These are phyloP conservation scores for Calcarisporium arbuscula DNA, from an alignment of 2,329 filamentous ascomycete species.

Conservation along the genomic window DNA sequence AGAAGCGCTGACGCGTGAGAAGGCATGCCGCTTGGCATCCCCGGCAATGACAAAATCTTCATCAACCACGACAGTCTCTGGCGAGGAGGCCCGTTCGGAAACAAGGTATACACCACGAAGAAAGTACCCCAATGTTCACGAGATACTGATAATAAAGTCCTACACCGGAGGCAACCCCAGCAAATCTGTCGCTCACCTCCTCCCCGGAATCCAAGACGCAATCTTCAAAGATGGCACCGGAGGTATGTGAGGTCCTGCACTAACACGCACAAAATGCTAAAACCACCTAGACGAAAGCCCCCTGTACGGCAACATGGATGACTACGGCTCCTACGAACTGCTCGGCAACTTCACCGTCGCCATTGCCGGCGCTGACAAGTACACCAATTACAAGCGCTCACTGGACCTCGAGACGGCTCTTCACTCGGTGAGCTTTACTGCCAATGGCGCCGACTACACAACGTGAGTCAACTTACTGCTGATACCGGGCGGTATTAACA, in stretches of 20 bases:
- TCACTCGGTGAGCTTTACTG: conserved; percentile 5
- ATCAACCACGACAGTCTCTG: conserved; percentile 13
- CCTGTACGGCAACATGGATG: conserved; percentile 7
- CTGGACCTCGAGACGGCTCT: conserved; percentile 11
- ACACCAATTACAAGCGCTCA: conserved; percentile 7
- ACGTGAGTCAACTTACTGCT: too few relatives aligned
- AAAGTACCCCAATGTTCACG: not conserved
- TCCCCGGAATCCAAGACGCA: conserved; percentile 11
- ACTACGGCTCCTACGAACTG: conserved; percentile 12
- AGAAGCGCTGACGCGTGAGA: too few relatives aligned
- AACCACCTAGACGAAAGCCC: conserved; percentile 11
- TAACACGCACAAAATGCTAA: not conserved
- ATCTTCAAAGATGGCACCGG: conserved; percentile 13
- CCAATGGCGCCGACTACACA: conserved; percentile 11
- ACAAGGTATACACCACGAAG: conserved; percentile 3
- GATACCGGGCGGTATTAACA: not conserved
- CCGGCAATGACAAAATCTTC: conserved; percentile 8
- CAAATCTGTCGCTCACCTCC: conserved; percentile 2
- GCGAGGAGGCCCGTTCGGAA: conserved; percentile 14
- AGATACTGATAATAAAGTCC: conserved; percentile 5
- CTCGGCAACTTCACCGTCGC: conserved; percentile 13
- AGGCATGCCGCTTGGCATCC: conserved; percentile 12
- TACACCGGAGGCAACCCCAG: conserved; percentile 13
- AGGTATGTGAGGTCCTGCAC: conserved; percentile 3
- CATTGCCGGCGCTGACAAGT: conserved; percentile 7